Evolutionary conservation across 2,329 filamentous ascomycete genomes (phyloP).

Genomic region (Zymoseptoria ardabiliae): DNA sequence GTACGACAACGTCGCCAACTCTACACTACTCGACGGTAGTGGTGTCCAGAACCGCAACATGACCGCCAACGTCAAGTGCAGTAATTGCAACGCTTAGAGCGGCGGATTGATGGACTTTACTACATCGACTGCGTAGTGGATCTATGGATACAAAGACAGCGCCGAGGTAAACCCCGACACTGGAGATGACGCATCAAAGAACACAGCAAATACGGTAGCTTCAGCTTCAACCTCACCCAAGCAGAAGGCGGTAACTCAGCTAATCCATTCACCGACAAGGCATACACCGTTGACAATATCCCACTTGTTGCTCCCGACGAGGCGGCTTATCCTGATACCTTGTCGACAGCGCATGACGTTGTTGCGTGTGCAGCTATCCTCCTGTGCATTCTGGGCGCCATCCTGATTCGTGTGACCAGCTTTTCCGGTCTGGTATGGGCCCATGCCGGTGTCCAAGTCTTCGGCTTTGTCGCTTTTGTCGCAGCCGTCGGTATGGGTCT

Average conservation of each 20-base stretch:
- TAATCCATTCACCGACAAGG: conserved; percentile 35
- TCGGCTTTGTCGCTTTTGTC: conserved; percentile 42
- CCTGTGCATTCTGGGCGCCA: conserved; percentile 39
- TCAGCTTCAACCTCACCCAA: conserved; percentile 41
- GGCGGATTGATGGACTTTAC: conserved; percentile 47
- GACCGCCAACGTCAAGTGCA: conserved; percentile 51
- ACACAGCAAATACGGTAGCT: conserved; percentile 37
- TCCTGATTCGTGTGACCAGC: conserved; percentile 37
- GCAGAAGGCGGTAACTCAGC: conserved; percentile 45
- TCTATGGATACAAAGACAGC: conserved; percentile 43
- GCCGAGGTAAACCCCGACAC: conserved; percentile 42
- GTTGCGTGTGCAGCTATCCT: conserved; percentile 40
- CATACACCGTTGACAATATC: not conserved
- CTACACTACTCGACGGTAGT: conserved; percentile 47
- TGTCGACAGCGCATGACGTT: conserved; percentile 31
- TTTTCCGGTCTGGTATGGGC: conserved; percentile 38
- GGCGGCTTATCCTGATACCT: conserved; percentile 2
- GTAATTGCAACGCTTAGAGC: conserved; percentile 46
- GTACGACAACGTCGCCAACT: conserved; percentile 35
- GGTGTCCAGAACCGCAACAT: conserved; percentile 46
- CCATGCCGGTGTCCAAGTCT: conserved; percentile 41
- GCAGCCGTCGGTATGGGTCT: conserved; percentile 47
- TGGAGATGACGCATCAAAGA: conserved; percentile 36
- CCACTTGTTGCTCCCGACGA: too few relatives aligned
- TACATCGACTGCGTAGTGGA: conserved; percentile 39